Percentiles rank a stretch among this genome's conserved stretches.
These are phyloP conservation scores for Pseudogymnoascus sp. DNA, from an alignment of 2,329 filamentous ascomycete genomes.

Conservation along the genomic window DNA sequence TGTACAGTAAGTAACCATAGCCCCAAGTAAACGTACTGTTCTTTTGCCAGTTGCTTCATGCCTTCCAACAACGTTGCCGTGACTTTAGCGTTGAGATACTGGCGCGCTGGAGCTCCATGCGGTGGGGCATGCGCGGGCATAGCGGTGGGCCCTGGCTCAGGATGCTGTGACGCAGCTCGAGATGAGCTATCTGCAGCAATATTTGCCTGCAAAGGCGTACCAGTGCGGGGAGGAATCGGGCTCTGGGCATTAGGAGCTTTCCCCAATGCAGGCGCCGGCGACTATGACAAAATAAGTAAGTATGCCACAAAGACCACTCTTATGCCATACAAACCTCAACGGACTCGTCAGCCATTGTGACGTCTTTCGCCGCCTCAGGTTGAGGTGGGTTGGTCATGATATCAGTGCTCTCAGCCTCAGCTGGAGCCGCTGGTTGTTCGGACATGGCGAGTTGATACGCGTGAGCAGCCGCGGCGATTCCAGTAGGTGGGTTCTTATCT, in stretches of 20 bases:
- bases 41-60: constrained; percentile 64
- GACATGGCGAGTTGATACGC: constrained; percentile 23
- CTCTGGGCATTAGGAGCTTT: constrained; percentile 20
- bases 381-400: neutral
- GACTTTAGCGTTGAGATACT: constrained; percentile 65
- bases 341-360: neutral
- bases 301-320: neutral
- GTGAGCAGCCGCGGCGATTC: constrained; percentile 21
- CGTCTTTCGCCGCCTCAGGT: neutral
- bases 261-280: constrained; percentile 18
- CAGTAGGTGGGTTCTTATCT: constrained; percentile 9
- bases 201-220: constrained; percentile 38
- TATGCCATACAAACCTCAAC: neutral
- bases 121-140: constrained; percentile 52
- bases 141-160: constrained; percentile 39
- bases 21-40: constrained; percentile 48
- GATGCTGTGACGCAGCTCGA: constrained; percentile 49
- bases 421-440: constrained; percentile 17
- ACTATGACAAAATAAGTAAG: constrained; percentile 13
- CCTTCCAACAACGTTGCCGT: constrained; percentile 62
- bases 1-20: neutral
- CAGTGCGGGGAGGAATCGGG: constrained; percentile 32
- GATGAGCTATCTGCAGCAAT: constrained; percentile 37
- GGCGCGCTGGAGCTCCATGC: constrained; percentile 61
- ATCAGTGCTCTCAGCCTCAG: constrained; percentile 11